Conservation (phyloP, 306 rosid genomes). For the Dalbergia cultrata region DNA sequence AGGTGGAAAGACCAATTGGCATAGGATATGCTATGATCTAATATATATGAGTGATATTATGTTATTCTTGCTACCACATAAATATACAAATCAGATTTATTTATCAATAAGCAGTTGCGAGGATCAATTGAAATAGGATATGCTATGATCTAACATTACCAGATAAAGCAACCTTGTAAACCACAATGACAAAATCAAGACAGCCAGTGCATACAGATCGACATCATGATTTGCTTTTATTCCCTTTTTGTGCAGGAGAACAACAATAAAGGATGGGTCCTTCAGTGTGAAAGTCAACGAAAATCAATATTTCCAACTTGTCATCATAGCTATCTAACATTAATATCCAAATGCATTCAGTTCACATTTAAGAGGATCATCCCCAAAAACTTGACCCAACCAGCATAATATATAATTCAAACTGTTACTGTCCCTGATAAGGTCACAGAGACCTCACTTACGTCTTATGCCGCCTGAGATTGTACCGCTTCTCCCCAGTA, state of each 20-base stretch:
- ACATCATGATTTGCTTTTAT: neutral
- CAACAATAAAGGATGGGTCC: neutral
- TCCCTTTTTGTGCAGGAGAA: neutral
- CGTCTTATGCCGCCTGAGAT: slow-evolving; percentile 83
- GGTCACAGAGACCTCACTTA: slow-evolving; percentile 61
- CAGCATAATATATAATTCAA: slow-evolving; percentile 21
- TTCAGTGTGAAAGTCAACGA: slow-evolving; percentile 23
- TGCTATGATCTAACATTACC: slow-evolving; percentile 19
- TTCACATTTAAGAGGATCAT: slow-evolving; percentile 27
- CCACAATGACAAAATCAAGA: slow-evolving; percentile 28
- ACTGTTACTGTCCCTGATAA: slow-evolving; percentile 17
- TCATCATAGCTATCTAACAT: slow-evolving; percentile 31
- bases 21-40: slow-evolving; percentile 7
- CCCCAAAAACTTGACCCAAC: slow-evolving; percentile 23
- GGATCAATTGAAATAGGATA: neutral
- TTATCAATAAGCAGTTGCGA: neutral
- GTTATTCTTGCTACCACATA: slow-evolving; percentile 21
- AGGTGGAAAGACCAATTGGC: slow-evolving; percentile 18
- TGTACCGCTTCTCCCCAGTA: slow-evolving; percentile 76
- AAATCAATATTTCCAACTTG: slow-evolving; percentile 13
- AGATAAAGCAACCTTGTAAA: slow-evolving; percentile 26
- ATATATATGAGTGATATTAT: neutral
- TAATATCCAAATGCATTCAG: slow-evolving; percentile 1
- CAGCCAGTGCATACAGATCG: slow-evolving; percentile 4
- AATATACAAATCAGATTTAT: slow-evolving; percentile 21